Base-by-base conservation (phyloP, 345 rosid genomes). In the Hirschfeldia incana region DNA sequence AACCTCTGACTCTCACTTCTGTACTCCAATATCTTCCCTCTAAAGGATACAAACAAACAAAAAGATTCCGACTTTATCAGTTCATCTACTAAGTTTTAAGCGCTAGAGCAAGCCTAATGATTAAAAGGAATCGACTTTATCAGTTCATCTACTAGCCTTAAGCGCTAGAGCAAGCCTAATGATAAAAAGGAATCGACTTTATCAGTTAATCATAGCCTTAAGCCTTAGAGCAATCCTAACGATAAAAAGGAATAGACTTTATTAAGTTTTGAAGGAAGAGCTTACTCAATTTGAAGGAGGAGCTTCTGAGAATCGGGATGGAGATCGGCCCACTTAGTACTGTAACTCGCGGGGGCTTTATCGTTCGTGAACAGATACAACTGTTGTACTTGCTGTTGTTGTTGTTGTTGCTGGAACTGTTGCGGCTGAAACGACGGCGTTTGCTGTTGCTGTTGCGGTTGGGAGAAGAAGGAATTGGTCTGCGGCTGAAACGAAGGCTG, bases 271-370 rank as follows among this genome's bases (percentile, higher is more conserved):
- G 1, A 9, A 60, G 69, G 12, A 30, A 37, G 34, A 79, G 4
- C 89, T 3, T 87, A 94, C 97, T 94, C 98, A 46, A 94, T 93
- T 78, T 88, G 90, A 39, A 90, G 99, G 33, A 95, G 83, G 75
- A 85, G 33, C 55, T 93, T 95, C 73, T 93, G 99, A 58, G 97
- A 90, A 86, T 93, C 97, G 11, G 97, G 97, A 76, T 90, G 97
- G 71, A 95, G 93, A 90, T 95, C 97, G 21, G 89, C 87, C 99
- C 99, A 95, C 70, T 90, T 92, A 10, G 98, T 89, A 77, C 97
- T 82, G 85, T 91, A 95, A 87, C 9, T 95, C 46, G 97, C 99
- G 63, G 94, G 97, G n/a, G 94, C 84, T 74, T 83, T 91, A 1
- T 95, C 99, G 78, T 85, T 90, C 26, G 97, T 93, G 70, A 91